Evolutionary conservation across 78 protist species (phyloP), one percentile per base, ranked within the genome.

Genomic region (Corallochytrium limacisporum): DNA sequence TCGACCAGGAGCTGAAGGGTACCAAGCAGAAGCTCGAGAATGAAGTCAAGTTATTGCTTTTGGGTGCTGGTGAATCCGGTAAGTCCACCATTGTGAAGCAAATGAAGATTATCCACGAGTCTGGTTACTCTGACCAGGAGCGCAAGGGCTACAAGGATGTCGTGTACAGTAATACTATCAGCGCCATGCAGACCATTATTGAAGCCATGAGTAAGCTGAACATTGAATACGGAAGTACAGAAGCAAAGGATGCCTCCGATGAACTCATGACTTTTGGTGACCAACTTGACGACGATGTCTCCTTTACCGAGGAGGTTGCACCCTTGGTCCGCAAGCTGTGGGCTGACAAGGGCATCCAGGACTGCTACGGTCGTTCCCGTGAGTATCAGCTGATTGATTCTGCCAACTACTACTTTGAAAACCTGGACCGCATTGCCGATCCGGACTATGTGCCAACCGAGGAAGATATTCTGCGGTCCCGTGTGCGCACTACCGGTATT

Each of bases 31-130:
- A 57, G 18, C 33, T 37, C 44, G 4, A 4, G 31, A 59, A n/a
- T 0, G 75, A 68, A 44, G 37, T 50, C 32, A 67, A 63, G 61
- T 54, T 80, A 43, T 72, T 80, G 6, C 80, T 80, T n/a, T 72
- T 80, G 15, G 84, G 91, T 32, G 84, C 95, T 42, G 97, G 97
- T 40, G 93, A 87, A 71, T 72, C 84, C 24, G 97, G 97, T 49
- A 92, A 92, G 79, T 66, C 82, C 60, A 92, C 97, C 28, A 77
- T 92, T 13, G 81, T 87, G 38, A 92, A 89, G 75, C 97, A 92
- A 69, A 84, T 88, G 89, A 54, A 77, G 51, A 81, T 79, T 47
- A 76, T 88, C 47, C 81, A 88, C 72, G 67, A 57, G 63, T 66
- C 67, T 22, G 96, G 96, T 39, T 91, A 63, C 83, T 22, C 60